A percentile compares a stretch with the other conserved stretches of the same genome.
Evolutionary conservation across 805 yeast species (phyloP).

Genomic region (Saccharomyces kudriavzevii): DNA sequence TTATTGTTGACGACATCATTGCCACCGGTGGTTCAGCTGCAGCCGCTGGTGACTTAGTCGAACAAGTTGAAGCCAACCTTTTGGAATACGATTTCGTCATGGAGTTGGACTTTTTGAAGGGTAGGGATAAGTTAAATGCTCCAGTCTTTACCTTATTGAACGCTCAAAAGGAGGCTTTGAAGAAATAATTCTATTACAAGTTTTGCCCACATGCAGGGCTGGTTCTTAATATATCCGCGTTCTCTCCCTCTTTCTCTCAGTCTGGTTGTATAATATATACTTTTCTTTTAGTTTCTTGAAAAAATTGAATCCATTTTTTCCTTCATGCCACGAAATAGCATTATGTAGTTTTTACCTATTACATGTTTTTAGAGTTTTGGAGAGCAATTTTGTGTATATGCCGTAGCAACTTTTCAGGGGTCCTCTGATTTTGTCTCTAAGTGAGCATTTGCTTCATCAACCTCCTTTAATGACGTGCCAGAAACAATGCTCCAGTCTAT

Average conservation of each 20-base stretch:
- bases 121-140: conserved; percentile 77
- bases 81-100: conserved; percentile 80
- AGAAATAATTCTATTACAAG: conserved; percentile 8
- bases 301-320: not conserved
- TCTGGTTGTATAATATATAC: not conserved
- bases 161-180: conserved; percentile 60
- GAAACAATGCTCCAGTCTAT: conserved; percentile 61
- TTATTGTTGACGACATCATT: conserved; percentile 90
- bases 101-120: conserved; percentile 92
- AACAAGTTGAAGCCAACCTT: conserved; percentile 58
- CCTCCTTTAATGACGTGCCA: conserved; percentile 20
- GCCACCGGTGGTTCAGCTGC: conserved; percentile 97
- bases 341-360: not conserved
- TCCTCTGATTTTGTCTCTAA: not conserved
- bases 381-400: not conserved
- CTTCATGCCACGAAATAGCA: not conserved
- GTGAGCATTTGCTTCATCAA: conserved; percentile 11
- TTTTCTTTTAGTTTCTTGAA: not conserved
- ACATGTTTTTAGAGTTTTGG: not conserved
- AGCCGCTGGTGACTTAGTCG: conserved; percentile 84
- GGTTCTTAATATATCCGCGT: not conserved
- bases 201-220: not conserved
- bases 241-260: not conserved
- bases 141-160: conserved; percentile 84
- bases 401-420: not conserved